phyloP scores from a whole-genome alignment of 257 asterid species.

The Phtheirospermum japonicum region DNA sequence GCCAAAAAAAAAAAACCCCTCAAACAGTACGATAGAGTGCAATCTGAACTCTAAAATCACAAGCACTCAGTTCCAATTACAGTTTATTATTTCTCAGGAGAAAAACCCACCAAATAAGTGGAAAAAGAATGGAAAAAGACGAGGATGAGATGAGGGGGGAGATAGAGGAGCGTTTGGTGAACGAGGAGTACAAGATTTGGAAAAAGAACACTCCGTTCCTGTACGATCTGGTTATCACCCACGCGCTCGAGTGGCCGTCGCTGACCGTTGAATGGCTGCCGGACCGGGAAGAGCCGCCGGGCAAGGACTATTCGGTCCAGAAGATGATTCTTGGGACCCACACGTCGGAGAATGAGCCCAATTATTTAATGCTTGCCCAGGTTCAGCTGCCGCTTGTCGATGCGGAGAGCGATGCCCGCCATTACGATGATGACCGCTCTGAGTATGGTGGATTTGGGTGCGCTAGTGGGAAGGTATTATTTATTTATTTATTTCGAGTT shows the following conservation, averaged over 20 bases:
- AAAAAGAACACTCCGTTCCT: slow-evolving; percentile 85
- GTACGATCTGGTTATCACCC: slow-evolving; percentile 81
- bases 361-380: slow-evolving; percentile 85
- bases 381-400: slow-evolving; percentile 84
- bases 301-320: slow-evolving; percentile 86
- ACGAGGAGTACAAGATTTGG: slow-evolving; percentile 98
- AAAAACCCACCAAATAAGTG: slow-evolving; percentile 34
- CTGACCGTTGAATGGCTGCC: slow-evolving; percentile 94
- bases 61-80: too few relatives aligned
- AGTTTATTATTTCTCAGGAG: neutral
- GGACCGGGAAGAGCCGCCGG: slow-evolving; percentile 82
- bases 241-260: slow-evolving; percentile 91
- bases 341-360: slow-evolving; percentile 86
- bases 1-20: slow-evolving; percentile 12
- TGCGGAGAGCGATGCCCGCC: slow-evolving; percentile 69
- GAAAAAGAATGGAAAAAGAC: too few relatives aligned
- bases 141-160: slow-evolving; percentile 89
- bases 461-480: slow-evolving; percentile 75
- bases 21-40: too few relatives aligned
- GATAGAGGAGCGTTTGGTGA: slow-evolving; percentile 70
- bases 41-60: too few relatives aligned
- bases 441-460: slow-evolving; percentile 81
- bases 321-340: slow-evolving; percentile 89
- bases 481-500: neutral
- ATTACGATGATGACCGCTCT: slow-evolving; percentile 69